phyloP scores from a whole-genome alignment of 208 protist genomes.

The Strigomonas culicis region DNA sequence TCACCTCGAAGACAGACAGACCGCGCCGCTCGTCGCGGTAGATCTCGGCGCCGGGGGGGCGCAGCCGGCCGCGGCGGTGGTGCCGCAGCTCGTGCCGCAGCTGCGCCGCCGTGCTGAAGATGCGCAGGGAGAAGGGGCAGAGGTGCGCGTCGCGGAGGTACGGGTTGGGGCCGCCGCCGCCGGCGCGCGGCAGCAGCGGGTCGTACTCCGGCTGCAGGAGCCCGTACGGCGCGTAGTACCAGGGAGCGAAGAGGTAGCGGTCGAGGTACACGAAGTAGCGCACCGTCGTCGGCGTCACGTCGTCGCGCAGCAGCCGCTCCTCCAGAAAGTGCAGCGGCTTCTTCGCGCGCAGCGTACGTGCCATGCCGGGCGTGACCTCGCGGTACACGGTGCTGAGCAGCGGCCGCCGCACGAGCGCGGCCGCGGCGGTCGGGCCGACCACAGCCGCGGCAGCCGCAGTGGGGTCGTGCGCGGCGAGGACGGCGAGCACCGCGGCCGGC shows the following conservation, averaged over 20 bases:
- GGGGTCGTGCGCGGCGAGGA: background rate
- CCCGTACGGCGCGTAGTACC: conserved; percentile 86
- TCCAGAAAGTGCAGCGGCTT: conserved; percentile 78
- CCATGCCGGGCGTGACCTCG: conserved; percentile 76
- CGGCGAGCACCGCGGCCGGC: background rate
- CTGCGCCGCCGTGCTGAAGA: conserved; percentile 65
- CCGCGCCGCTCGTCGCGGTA: conserved; percentile 74
- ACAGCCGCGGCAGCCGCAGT: background rate
- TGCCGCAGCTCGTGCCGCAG: conserved; percentile 60
- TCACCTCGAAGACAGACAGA: conserved; percentile 80
- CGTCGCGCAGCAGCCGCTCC: conserved; percentile 81
- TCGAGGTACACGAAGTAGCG: conserved; percentile 77
- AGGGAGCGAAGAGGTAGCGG: conserved; percentile 68
- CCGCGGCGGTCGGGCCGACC: background rate
- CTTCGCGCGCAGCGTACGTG: conserved; percentile 44
- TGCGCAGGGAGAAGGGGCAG: conserved; percentile 83
- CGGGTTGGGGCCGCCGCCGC: conserved; percentile 26
- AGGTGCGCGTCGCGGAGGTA: conserved; percentile 78
- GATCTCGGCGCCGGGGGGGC: conserved; percentile 72
- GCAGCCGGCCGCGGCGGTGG: conserved; percentile 25
- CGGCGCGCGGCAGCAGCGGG: conserved; percentile 24
- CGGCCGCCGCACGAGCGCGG: conserved; percentile 7
- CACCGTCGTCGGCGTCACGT: conserved; percentile 68
- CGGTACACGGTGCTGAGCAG: conserved; percentile 59
- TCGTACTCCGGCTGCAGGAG: conserved; percentile 73